phyloP scores from a whole-genome alignment of 2,329 filamentous ascomycete genomes.

The Colletotrichum musae region DNA sequence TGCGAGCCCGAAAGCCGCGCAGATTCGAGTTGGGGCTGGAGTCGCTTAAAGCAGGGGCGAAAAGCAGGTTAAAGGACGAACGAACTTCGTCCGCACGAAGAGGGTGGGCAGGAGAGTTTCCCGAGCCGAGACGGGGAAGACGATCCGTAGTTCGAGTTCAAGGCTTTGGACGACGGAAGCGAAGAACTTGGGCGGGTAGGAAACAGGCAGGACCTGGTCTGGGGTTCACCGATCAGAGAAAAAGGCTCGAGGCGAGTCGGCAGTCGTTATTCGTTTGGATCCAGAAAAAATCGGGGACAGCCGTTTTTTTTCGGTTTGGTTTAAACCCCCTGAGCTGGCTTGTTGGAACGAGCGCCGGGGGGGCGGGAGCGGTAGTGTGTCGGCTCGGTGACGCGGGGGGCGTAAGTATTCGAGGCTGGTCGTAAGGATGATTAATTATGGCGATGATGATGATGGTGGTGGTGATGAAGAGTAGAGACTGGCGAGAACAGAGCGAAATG shows the following conservation, averaged over 20 bases:
- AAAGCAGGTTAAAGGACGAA: background rate
- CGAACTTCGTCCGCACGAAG: background rate
- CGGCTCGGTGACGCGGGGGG: background rate
- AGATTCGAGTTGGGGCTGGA: background rate
- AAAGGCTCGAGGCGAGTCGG: slow-evolving; percentile 27
- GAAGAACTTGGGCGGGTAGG: slow-evolving; percentile 31
- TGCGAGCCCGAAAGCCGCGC: slow-evolving; percentile 36
- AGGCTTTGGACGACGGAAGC: slow-evolving; percentile 28
- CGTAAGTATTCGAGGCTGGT: slow-evolving; percentile 5
- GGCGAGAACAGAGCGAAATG: too few relatives aligned
- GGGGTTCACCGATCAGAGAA: slow-evolving; percentile 35
- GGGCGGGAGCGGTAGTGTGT: background rate
- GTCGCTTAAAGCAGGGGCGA: slow-evolving; percentile 1
- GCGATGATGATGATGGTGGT: too few relatives aligned
- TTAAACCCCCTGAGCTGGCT: background rate
- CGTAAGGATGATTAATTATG: background rate
- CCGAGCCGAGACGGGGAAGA: background rate
- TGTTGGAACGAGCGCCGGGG: slow-evolving; percentile 17
- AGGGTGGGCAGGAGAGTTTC: slow-evolving; percentile 22
- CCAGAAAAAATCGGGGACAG: slow-evolving; percentile 25
- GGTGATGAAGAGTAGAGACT: too few relatives aligned
- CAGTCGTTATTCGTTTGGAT: slow-evolving; percentile 26
- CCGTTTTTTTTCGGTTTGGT: slow-evolving; percentile 1
- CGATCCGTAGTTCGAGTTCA: slow-evolving; percentile 30
- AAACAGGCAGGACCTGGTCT: slow-evolving; percentile 37